A percentile compares a stretch with the other conserved stretches of the same genome.
phyloP scores from a whole-genome alignment of 768 basidiomycete genomes.

The Dentipellis fragilis region DNA sequence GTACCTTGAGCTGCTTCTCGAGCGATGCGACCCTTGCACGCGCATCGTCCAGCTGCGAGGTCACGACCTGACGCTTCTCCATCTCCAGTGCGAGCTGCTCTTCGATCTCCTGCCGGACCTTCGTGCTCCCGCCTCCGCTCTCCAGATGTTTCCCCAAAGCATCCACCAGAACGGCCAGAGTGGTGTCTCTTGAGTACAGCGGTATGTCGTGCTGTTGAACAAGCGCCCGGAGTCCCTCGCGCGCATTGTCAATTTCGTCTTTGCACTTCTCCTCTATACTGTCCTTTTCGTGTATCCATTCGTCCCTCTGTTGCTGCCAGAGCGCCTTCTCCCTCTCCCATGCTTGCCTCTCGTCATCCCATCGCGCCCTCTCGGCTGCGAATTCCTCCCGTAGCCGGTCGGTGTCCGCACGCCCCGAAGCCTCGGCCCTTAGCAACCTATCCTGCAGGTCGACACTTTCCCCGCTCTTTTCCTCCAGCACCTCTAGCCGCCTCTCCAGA shows the following conservation, averaged over 20 bases:
- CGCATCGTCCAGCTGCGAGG: constrained; percentile 17
- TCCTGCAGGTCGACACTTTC: constrained; percentile 32
- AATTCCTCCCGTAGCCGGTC: constrained; percentile 19
- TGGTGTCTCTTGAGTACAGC: constrained; percentile 26
- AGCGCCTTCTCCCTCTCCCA: constrained; percentile 36
- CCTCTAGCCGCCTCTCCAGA: constrained; percentile 33
- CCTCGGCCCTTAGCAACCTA: constrained; percentile 25
- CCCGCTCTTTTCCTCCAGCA: constrained; percentile 31
- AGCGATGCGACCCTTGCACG: constrained; percentile 14
- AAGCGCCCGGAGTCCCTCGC: constrained; percentile 37
- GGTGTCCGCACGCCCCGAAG: constrained; percentile 18
- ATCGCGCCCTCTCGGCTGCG: constrained; percentile 26
- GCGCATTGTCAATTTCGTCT: constrained; percentile 42
- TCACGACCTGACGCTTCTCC: constrained; percentile 12
- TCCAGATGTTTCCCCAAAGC: constrained; percentile 21
- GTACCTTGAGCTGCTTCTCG: constrained; percentile 38
- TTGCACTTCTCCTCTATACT: constrained; percentile 34
- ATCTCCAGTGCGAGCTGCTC: constrained; percentile 24
- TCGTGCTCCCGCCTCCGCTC: constrained; percentile 11
- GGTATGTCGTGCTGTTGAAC: constrained; percentile 48
- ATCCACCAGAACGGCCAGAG: constrained; percentile 17
- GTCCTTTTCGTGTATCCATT: constrained; percentile 40
- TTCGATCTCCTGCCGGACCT: constrained; percentile 24
- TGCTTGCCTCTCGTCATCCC: constrained; percentile 30
- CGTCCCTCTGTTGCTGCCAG: constrained; percentile 41